Evolutionary conservation across 75 land plant species (phyloP).

Genomic region (Cupressus sempervirens): DNA sequence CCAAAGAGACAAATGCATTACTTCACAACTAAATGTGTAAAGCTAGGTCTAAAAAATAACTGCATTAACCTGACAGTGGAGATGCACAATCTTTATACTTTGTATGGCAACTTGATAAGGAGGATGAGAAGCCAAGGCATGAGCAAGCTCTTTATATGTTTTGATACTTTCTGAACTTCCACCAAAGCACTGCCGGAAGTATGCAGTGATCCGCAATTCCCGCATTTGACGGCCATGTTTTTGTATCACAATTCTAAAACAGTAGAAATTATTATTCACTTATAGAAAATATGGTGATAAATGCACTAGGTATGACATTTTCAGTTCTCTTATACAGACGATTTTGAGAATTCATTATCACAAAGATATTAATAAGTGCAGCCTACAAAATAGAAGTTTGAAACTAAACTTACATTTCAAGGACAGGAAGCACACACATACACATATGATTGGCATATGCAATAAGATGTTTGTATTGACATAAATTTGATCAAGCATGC

Average conservation of each 20-base stretch:
- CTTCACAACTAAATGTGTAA: not conserved
- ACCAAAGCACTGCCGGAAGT: conserved; percentile 67
- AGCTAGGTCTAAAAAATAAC: not conserved
- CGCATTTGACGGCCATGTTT: conserved; percentile 51
- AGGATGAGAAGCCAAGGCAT: conserved; percentile 53
- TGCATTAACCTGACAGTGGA: conserved; percentile 57
- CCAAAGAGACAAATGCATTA: not conserved
- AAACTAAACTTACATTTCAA: not conserved
- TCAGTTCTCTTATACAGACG: not conserved
- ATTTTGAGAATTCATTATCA: not conserved
- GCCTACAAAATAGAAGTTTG: not conserved
- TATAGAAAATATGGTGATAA: not conserved
- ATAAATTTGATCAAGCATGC: not conserved
- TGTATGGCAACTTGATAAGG: conserved; percentile 66
- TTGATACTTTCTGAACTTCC: conserved; percentile 32
- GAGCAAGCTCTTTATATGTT: conserved; percentile 68
- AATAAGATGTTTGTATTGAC: not conserved
- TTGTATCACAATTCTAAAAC: conserved; percentile 34
- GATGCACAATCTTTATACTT: conserved; percentile 61
- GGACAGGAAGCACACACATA: not conserved
- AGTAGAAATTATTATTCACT: not conserved
- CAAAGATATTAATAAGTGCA: not conserved
- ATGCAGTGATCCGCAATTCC: conserved; percentile 58
- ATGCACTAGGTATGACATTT: not conserved
- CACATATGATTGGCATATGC: not conserved